phyloP scores from a whole-genome alignment of 2,329 filamentous ascomycete species.

The Ophiostoma sp. region DNA sequence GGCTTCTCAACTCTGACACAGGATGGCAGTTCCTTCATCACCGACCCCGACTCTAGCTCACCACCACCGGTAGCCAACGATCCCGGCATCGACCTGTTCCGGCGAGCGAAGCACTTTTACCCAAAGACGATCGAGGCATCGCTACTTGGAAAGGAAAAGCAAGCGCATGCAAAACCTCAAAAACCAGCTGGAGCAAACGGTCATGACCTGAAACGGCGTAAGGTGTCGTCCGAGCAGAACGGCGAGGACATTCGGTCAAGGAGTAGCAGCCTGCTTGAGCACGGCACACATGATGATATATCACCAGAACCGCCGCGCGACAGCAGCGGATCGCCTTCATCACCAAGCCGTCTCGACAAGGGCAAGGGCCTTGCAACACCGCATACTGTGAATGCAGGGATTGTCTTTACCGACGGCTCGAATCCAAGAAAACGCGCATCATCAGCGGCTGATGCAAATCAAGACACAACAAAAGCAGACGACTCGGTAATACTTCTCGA shows the following conservation, averaged over 20 bases:
- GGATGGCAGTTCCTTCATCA: not conserved
- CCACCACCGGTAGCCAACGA: not conserved
- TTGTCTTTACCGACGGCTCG: constrained; percentile 11
- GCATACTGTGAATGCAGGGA: constrained; percentile 18
- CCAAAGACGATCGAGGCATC: constrained; percentile 30
- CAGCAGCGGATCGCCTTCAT: not conserved
- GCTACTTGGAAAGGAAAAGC: constrained; percentile 15
- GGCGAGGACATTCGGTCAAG: not conserved
- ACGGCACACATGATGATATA: not conserved
- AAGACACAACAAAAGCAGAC: not conserved
- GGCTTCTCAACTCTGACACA: not conserved
- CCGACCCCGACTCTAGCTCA: not conserved
- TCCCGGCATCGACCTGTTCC: constrained; percentile 42
- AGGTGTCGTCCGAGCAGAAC: constrained; percentile 23
- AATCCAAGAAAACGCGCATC: not conserved
- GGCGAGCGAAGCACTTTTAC: constrained; percentile 47
- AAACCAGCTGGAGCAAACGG: not conserved
- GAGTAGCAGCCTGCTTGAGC: not conserved
- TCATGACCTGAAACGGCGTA: constrained; percentile 23
- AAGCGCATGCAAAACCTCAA: not conserved
- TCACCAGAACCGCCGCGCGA: not conserved
- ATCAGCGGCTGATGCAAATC: not conserved
- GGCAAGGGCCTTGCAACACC: constrained; percentile 21
- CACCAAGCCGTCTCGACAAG: constrained; percentile 7
- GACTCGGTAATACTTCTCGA: constrained; percentile 20